Evolutionary conservation across 108 stramenopile genomes (phyloP), one percentile per base, ranked within the genome.

Genomic region (Fistulifera solaris): DNA sequence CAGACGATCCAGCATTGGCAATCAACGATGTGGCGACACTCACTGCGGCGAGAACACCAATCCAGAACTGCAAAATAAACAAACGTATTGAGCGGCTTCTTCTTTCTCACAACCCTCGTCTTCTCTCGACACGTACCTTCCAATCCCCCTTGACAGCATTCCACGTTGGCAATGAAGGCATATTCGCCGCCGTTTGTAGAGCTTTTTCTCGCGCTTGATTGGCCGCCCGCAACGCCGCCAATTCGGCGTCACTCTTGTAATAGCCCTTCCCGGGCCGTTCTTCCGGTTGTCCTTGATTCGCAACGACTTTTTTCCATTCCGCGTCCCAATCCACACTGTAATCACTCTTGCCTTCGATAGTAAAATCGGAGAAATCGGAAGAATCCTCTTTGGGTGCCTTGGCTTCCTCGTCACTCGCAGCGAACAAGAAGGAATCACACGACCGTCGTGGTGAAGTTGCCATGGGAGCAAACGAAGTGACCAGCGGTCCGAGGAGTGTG

Each of bases 281-380:
- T 25, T 53, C 40, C 15, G 28, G 25, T 1, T 38, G 0, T 46
- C 63, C 54, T 46, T 73, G 59, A 11, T 68, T 63, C 2, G 48
- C 48, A 6, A 79, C 71, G 10, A 79, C 73, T 63, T 79, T 79
- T 56, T 68, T 65, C 78, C 78, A 79, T 63, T 79, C 78, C 0
- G 63, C 73, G 54, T 79, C 78, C 78, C 78, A 79, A 56, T 79
- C 78, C 15, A 67, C 43, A 5, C 19, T 60, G 47, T 69, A 72
- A 35, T 35, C 31, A 6, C 31, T 35, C 31, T 35, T 35, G 3
- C 31, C 31, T 8, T 35, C 31, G 3, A 35, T 8, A 35, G 31
- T 8, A 35, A 35, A 35, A 8, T 35, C 31, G 31, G 31, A 35
- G 8, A 35, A 35, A 8, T 35, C 31, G 31, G 31, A n/a, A n/a